A percentile compares a stretch with the other conserved stretches of the same genome.
These are phyloP conservation scores for Solanum chilense DNA, from an alignment of 257 asterid species.

Conservation along the genomic window DNA sequence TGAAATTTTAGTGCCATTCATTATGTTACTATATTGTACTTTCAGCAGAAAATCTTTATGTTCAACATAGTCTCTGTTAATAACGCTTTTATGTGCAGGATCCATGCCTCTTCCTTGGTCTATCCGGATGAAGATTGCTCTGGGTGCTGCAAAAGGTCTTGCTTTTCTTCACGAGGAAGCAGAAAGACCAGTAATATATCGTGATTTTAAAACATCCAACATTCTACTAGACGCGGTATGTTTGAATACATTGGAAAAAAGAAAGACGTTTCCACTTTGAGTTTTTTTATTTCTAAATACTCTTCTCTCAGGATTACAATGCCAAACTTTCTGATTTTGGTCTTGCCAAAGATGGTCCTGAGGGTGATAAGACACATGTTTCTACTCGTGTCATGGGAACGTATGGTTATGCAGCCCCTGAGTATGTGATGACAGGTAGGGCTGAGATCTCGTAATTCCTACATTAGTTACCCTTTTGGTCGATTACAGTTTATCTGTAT, in stretches of 20 bases:
- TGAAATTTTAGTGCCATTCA: not conserved
- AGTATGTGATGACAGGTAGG: slow-evolving; percentile 95
- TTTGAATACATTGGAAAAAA: slow-evolving; percentile 1
- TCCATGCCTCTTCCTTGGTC: slow-evolving; percentile 97
- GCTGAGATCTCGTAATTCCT: not conserved
- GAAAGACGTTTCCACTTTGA: not conserved
- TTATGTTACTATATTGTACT: not conserved
- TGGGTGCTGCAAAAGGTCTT: slow-evolving; percentile 96
- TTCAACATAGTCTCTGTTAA: not conserved
- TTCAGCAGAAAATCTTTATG: not conserved
- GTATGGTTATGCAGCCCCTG: slow-evolving; percentile 97
- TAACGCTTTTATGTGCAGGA: slow-evolving; percentile 34
- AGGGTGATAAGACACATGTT: slow-evolving; percentile 92
- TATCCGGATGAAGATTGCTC: slow-evolving; percentile 90
- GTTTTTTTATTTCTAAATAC: not conserved
- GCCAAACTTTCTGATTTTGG: slow-evolving; percentile 98
- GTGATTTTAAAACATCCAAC: slow-evolving; percentile 98
- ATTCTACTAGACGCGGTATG: slow-evolving; percentile 90
- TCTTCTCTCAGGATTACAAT: slow-evolving; percentile 62
- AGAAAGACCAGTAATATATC: slow-evolving; percentile 86
- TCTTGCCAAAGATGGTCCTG: slow-evolving; percentile 97
- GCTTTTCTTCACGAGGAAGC: slow-evolving; percentile 98
- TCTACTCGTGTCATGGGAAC: slow-evolving; percentile 99
- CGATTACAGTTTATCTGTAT: not conserved
- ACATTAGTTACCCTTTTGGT: not conserved